Percentiles rank a stretch among this genome's conserved stretches.
Evolutionary conservation across 805 yeast species (phyloP).

Genomic region (Candida tibetensis): DNA sequence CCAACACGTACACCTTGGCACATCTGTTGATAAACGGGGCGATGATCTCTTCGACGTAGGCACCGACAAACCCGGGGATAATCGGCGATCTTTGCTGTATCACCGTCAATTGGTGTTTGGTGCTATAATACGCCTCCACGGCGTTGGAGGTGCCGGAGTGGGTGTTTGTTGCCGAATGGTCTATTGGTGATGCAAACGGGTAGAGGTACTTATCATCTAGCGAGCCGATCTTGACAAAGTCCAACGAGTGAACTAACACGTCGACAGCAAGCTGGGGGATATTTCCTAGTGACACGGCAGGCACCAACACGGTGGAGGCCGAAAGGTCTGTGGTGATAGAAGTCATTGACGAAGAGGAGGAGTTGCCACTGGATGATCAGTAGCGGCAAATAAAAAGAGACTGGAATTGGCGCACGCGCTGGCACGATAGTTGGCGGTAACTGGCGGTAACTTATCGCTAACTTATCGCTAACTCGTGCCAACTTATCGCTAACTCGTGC

Average conservation of each 20-base stretch:
- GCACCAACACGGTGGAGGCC: conserved; percentile 56
- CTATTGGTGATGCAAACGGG: conserved; percentile 84
- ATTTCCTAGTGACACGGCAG: conserved; percentile 83
- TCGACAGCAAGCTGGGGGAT: conserved; percentile 83
- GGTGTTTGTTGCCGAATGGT: conserved; percentile 24
- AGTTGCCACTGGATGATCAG: neutral
- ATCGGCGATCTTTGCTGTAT: conserved; percentile 84
- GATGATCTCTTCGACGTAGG: conserved; percentile 51
- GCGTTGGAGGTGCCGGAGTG: conserved; percentile 51
- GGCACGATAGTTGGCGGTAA: too few species aligned
- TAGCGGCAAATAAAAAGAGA: neutral
- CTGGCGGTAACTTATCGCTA: too few species aligned
- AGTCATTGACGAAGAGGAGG: neutral
- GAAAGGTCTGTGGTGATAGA: conserved; percentile 5
- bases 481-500: too few species aligned
- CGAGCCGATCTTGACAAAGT: conserved; percentile 49
- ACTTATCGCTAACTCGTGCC: too few species aligned
- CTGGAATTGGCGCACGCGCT: too few species aligned
- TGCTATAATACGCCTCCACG: conserved; percentile 59
- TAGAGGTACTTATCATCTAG: conserved; percentile 62
- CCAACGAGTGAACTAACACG: conserved; percentile 62
- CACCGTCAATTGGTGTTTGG: conserved; percentile 44
- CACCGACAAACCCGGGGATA: conserved; percentile 56
- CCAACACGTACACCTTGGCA: conserved; percentile 51
- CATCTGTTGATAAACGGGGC: conserved; percentile 50